Percentiles rank a stretch among this genome's conserved stretches.
phyloP scores from a whole-genome alignment of 108 stramenopile species.

The Craspedostauros australis region DNA sequence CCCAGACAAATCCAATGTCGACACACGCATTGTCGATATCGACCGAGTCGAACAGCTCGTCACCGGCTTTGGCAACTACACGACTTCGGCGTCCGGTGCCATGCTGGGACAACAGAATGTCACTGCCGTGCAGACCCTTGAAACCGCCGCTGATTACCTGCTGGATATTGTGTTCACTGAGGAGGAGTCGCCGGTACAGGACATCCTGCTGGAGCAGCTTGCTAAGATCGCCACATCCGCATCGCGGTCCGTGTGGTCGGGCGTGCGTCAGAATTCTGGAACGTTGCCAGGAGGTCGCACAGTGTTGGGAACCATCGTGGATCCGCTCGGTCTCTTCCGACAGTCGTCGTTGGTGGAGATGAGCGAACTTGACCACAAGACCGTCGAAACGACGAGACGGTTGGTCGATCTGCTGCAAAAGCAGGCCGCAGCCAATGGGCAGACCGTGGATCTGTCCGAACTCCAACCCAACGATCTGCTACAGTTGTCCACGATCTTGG shows the following conservation, averaged over 20 bases:
- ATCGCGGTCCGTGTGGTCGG: constrained; percentile 55
- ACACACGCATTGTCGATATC: constrained; percentile 65
- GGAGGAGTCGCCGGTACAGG: constrained; percentile 77
- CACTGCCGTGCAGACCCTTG: constrained; percentile 42
- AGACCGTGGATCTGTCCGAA: constrained; percentile 42
- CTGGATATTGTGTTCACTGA: constrained; percentile 70
- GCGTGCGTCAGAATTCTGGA: constrained; percentile 58
- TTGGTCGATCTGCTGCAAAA: constrained; percentile 39
- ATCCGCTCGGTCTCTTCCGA: constrained; percentile 81
- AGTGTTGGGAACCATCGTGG: constrained; percentile 68
- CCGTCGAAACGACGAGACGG: constrained; percentile 70
- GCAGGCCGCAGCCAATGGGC: constrained; percentile 13
- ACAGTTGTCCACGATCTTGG: constrained; percentile 53
- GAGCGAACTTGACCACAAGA: constrained; percentile 59
- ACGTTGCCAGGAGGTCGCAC: constrained; percentile 65
- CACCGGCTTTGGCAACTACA: constrained; percentile 71
- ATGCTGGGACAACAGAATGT: constrained; percentile 37
- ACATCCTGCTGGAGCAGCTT: constrained; percentile 74
- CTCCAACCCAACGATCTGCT: constrained; percentile 49
- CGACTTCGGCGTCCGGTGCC: constrained; percentile 63
- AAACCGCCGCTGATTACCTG: constrained; percentile 57
- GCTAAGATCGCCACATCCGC: constrained; percentile 73
- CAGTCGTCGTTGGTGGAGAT: constrained; percentile 65
- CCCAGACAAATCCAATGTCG: constrained; percentile 64
- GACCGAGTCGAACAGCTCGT: constrained; percentile 79